Base-by-base conservation (phyloP, 345 rosid genomes). In the Passiflora organensis region DNA sequence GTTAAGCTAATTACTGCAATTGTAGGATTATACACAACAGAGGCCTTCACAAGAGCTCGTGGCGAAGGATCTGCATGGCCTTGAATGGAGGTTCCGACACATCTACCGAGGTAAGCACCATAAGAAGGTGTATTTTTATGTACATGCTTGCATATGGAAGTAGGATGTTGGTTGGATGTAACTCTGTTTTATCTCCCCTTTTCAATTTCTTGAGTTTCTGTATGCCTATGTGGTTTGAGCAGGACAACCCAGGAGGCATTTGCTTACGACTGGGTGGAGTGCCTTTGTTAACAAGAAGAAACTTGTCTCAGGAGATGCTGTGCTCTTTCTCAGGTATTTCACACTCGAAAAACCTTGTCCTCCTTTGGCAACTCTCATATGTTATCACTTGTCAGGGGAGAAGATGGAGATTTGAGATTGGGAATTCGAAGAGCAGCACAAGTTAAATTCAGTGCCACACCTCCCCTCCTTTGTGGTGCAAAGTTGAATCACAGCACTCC, bases 261-360 rank as follows among this genome's bases (percentile, higher is more conserved):
- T 94, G 86, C 95, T 94, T 14, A 94, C 99, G 6, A 94, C 97
- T 6, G 99, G 99, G 42, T 94, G 99, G 99, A 94, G 96, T 73
- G 91, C 90, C 18, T 94, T 94, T 70, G 97, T 94, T 4, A 94
- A 94, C 70, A 87, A 80, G 87, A 94, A 94, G 85, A 89, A 89
- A 68, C 96, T 94, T 50, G 93, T 94, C 43, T 87, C 97, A 15
- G 99, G 99, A 65, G 99, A 94, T 78, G 99, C 97, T 42, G 96
- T 94, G 57, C 96, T 94, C 51, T 94, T 94, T 69, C 90, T 89
- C 17, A 85, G 97, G 99, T 89, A 69, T 13, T 12, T 41, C 3
- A 15, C 5, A 6, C n/a, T 41, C n/a, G 13, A 15, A 17, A 22
- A 18, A 10, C 0, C 19, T 45, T 1, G 16, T 48, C 10, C n/a